Base-by-base conservation (phyloP, 2,329 filamentous ascomycete species). In the Parastagonospora nodorum region DNA sequence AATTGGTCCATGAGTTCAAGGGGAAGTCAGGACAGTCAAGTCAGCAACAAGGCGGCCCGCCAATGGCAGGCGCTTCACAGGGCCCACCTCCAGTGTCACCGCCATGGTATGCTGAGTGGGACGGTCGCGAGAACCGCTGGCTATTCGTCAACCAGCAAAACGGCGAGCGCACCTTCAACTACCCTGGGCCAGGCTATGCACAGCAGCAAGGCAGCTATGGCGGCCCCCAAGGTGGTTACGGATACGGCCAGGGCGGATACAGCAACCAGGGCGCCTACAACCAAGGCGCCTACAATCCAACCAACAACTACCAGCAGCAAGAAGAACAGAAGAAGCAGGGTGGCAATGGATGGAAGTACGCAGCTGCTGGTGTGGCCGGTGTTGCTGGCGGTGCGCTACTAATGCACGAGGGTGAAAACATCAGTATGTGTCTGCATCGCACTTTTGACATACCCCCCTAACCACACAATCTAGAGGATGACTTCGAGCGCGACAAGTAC, bases 271-370 rank as follows among this genome's bases (percentile, higher is more conserved):
- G 57, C 11, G 56, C 51, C 8, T 57, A 51, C 41, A 46, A 58
- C 5, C 60, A 66, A 43, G 51, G 53, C 42, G 46, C 57, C 2
- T 63, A 63, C 24, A 48, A 61, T 12, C 56, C 58, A 1, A 53
- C 51, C 14, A 55, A 58, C 2, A 48, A 52, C n/a, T 27, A 43
- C 14, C 45, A 58, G 6, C 48, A 57, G 8, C 46, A 50, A 36
- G 51, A 59, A n/a, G 50, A 58, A n/a, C 38, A 60, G 39, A 55
- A 63, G 37, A 57, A 59, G 51, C 45, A 49, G 6, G 55, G 63
- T 8, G 59, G 61, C 11, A 66, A 66, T 35, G 60, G 58, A 9
- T 66, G 60, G 63, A 66, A 66, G 47, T 66, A 66, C 30, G 63
- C 63, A 1, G 61, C 61, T 48, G 63, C 53, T 5, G 63, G 63